phyloP scores from a whole-genome alignment of 257 asterid species.

The Thymus mandschuricus region DNA sequence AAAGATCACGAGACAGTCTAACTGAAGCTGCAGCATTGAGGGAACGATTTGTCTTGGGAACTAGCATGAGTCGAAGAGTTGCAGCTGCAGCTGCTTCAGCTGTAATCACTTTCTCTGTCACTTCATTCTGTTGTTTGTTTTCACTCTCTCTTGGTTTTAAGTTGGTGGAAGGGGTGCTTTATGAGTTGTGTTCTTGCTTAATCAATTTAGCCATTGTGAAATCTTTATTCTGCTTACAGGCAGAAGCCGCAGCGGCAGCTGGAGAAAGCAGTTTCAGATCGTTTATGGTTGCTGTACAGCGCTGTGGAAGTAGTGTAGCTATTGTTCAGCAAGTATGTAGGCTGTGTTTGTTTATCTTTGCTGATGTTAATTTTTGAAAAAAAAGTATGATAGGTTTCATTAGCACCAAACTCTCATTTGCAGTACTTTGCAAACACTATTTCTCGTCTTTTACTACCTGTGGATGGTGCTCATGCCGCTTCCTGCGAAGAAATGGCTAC shows the following conservation, averaged over 20 bases:
- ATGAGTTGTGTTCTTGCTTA: constrained; percentile 19
- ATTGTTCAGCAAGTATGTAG: constrained; percentile 92
- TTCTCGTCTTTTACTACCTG: constrained; percentile 89
- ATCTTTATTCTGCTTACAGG: constrained; percentile 49
- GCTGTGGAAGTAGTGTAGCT: constrained; percentile 99
- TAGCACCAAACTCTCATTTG: constrained; percentile 32
- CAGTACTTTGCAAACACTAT: constrained; percentile 95
- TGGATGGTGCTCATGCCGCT: constrained; percentile 99
- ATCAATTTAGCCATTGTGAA: constrained; percentile 15
- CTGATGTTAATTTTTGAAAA: constrained; percentile 5
- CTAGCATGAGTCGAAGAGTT: constrained; percentile 88
- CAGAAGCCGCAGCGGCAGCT: constrained; percentile 99
- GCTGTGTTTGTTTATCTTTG: constrained; percentile 23
- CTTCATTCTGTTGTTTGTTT: not conserved
- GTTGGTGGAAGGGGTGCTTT: constrained; percentile 7
- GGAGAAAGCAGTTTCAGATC: constrained; percentile 98
- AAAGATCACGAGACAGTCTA: constrained; percentile 90
- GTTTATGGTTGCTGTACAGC: constrained; percentile 98
- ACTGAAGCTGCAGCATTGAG: constrained; percentile 95
- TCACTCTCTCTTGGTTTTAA: not conserved
- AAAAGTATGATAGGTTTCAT: constrained; percentile 23
- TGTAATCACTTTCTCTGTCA: constrained; percentile 53
- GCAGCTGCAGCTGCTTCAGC: constrained; percentile 99
- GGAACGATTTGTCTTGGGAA: constrained; percentile 93
- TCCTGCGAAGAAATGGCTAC: constrained; percentile 98